phyloP scores from a whole-genome alignment of 2,329 filamentous ascomycete species.

The Fusarium sp. region DNA sequence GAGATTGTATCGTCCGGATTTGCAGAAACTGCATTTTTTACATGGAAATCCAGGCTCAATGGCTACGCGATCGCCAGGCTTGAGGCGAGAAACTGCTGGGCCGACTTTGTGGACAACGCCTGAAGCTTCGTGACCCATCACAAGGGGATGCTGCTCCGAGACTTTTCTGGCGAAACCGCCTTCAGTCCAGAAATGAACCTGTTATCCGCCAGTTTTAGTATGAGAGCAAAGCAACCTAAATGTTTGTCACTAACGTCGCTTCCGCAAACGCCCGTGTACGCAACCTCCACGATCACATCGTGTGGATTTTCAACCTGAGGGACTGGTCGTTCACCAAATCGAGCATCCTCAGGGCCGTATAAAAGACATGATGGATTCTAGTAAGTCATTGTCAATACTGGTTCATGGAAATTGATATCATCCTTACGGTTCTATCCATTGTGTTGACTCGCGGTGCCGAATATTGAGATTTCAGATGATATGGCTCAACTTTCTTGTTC shows the following conservation, averaged over 20 bases:
- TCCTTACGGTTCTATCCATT: constrained; percentile 21
- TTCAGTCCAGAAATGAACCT: constrained; percentile 89
- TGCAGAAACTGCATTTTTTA: constrained; percentile 81
- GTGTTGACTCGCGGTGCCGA: background rate
- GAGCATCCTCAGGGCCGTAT: constrained; percentile 39
- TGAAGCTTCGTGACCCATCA: constrained; percentile 77
- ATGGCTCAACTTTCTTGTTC: background rate
- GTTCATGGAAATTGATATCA: too few species aligned
- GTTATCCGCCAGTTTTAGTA: background rate
- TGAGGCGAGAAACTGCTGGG: constrained; percentile 70
- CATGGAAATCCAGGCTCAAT: constrained; percentile 92
- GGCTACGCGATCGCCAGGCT: constrained; percentile 85
- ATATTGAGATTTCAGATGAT: background rate
- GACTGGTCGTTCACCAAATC: constrained; percentile 37
- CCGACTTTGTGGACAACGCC: constrained; percentile 82
- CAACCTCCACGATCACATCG: constrained; percentile 44
- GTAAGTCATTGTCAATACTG: background rate
- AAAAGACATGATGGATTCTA: constrained; percentile 43
- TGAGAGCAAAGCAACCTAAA: background rate
- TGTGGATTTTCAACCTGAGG: constrained; percentile 45
- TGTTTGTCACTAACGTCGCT: constrained; percentile 39
- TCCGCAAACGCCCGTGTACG: constrained; percentile 49
- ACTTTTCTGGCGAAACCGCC: constrained; percentile 85
- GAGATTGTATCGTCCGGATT: constrained; percentile 87
- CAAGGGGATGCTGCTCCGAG: constrained; percentile 82